These are phyloP conservation scores for Fusarium circinatum DNA, from an alignment of 2,329 filamentous ascomycete genomes.

Conservation along the genomic window DNA sequence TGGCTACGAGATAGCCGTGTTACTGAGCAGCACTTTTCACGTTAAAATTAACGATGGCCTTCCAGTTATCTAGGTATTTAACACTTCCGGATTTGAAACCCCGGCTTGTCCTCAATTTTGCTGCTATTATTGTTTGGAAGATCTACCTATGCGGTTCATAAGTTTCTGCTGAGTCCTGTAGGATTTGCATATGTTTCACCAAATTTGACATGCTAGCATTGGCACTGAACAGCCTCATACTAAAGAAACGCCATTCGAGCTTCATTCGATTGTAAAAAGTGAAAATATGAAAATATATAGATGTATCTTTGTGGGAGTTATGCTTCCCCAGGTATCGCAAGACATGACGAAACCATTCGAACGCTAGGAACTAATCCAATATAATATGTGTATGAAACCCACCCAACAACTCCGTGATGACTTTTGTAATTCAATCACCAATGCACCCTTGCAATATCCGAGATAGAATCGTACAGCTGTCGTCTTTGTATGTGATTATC, in stretches of 20 bases:
- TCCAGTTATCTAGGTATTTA: too few species aligned
- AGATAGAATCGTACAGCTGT: conserved; percentile 38
- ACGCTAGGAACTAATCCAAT: conserved; percentile 41
- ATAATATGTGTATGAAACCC: conserved; percentile 33
- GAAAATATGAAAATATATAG: conserved; percentile 33
- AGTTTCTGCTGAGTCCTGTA: background rate
- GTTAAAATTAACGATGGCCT: background rate
- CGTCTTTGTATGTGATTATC: conserved; percentile 12
- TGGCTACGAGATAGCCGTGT: too few species aligned
- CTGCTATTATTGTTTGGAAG: background rate
- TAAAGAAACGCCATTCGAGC: background rate
- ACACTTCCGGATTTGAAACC: background rate
- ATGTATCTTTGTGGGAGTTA: conserved; percentile 13
- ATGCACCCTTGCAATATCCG: conserved; percentile 29
- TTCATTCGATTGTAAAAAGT: background rate
- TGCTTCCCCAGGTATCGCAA: conserved; percentile 15
- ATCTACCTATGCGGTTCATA: too few species aligned
- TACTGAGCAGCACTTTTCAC: background rate
- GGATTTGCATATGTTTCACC: background rate
- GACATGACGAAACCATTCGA: conserved; percentile 24
- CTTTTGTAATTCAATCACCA: conserved; percentile 43
- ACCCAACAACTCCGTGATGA: conserved; percentile 40
- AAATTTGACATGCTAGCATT: background rate
- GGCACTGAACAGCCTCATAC: background rate
- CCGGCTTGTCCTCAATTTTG: background rate